A percentile compares a stretch with the other conserved stretches of the same genome.
phyloP scores from a whole-genome alignment of 164 flowering plant species.

The Berberis vulgaris region DNA sequence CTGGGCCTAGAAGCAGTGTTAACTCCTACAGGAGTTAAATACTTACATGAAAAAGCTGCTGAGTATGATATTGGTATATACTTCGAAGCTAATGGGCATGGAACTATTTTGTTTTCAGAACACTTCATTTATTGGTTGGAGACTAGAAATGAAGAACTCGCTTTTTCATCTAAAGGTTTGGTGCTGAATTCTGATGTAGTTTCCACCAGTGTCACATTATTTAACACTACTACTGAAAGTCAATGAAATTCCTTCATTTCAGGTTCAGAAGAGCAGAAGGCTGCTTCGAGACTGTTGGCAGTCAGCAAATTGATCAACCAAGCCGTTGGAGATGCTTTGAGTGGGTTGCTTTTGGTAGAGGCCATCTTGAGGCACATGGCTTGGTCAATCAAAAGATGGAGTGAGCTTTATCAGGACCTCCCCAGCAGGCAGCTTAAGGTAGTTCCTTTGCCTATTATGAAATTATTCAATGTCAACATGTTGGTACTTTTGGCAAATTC shows the following conservation, averaged over 20 bases:
- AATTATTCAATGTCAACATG: background rate
- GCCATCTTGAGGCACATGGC: constrained; percentile 60
- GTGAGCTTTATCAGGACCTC: constrained; percentile 73
- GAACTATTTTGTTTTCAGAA: constrained; percentile 86
- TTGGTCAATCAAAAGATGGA: constrained; percentile 82
- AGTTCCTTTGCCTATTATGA: constrained; percentile 6
- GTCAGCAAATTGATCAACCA: constrained; percentile 78
- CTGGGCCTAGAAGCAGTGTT: constrained; percentile 65
- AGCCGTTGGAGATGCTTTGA: constrained; percentile 93
- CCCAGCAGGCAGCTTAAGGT: constrained; percentile 98
- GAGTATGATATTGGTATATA: constrained; percentile 90
- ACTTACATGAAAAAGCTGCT: constrained; percentile 82
- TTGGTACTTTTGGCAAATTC: too few species aligned
- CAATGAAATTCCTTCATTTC: constrained; percentile 18
- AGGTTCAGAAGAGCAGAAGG: constrained; percentile 73
- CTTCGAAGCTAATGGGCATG: constrained; percentile 99
- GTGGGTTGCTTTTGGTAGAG: constrained; percentile 86
- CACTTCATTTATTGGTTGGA: constrained; percentile 49
- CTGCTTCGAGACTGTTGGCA: constrained; percentile 71
- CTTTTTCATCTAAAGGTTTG: constrained; percentile 44
- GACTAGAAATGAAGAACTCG: constrained; percentile 36
- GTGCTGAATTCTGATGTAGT: background rate
- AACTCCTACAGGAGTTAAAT: constrained; percentile 92
- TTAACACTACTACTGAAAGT: background rate
- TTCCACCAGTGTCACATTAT: background rate